Percentiles rank a stretch among this genome's conserved stretches.
These are phyloP conservation scores for Ustilago sp. DNA, from an alignment of 1,284 basidiomycete genomes.

Conservation along the genomic window DNA sequence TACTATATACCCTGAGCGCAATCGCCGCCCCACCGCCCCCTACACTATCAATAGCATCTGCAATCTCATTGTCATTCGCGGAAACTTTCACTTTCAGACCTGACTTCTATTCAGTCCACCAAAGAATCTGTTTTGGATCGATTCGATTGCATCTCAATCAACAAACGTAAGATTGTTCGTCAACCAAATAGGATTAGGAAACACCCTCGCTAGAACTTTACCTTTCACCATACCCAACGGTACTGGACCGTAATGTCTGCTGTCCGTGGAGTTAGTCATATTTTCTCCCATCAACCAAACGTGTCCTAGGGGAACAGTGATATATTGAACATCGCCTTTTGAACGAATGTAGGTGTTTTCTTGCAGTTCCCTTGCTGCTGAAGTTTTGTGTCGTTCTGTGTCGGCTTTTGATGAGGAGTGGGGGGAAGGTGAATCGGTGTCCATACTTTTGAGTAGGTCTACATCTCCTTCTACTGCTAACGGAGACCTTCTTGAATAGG, in stretches of 20 bases:
- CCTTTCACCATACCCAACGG: conserved; percentile 84
- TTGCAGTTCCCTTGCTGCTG: conserved; percentile 11
- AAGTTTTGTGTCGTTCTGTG: conserved; percentile 20
- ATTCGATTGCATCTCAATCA: conserved; percentile 11
- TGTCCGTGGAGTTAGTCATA: conserved; percentile 83
- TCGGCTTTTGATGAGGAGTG: not conserved
- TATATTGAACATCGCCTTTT: conserved; percentile 47
- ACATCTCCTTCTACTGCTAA: conserved; percentile 2
- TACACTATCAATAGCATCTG: not conserved
- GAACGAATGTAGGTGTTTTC: conserved; percentile 27
- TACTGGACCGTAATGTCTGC: conserved; percentile 89
- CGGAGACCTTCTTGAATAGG: not conserved
- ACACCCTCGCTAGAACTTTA: conserved; percentile 77
- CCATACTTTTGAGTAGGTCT: conserved; percentile 37
- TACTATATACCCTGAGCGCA: not conserved
- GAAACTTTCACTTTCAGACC: too few relatives aligned
- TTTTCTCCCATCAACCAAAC: conserved; percentile 97
- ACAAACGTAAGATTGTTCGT: conserved; percentile 18
- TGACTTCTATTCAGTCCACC: too few relatives aligned
- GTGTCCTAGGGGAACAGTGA: conserved; percentile 54
- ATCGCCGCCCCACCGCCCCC: too few relatives aligned
- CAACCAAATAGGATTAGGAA: conserved; percentile 43
- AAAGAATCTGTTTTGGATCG: too few relatives aligned
- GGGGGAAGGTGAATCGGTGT: conserved; percentile 10
- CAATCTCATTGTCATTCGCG: too few relatives aligned